Evolutionary conservation across 208 protist species (phyloP).

Genomic region (Trypanosoma melophagium): DNA sequence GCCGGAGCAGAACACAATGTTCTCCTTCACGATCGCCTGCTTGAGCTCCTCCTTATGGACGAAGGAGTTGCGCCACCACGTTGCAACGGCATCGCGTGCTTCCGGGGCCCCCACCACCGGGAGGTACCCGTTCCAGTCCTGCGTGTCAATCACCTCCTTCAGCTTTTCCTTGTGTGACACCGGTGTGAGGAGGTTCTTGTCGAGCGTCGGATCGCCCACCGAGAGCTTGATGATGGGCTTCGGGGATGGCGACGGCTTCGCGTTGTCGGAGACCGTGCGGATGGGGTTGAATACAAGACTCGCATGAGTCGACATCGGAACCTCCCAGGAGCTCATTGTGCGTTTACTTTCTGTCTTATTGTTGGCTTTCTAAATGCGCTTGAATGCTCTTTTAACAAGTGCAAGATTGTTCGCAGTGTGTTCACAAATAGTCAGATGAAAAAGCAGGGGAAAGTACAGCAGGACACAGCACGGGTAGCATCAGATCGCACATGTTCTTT

Average conservation of each 20-base stretch:
- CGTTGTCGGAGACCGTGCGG: not conserved
- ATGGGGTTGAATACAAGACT: conserved; percentile 10
- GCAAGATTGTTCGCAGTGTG: too few species aligned
- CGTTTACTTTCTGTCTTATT: too few species aligned
- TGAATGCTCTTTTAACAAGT: too few species aligned
- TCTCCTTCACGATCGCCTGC: conserved; percentile 26
- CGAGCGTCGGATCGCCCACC: conserved; percentile 61
- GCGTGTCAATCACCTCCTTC: conserved; percentile 29
- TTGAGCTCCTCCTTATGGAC: conserved; percentile 20
- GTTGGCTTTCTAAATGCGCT: too few species aligned
- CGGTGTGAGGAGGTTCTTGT: conserved; percentile 63
- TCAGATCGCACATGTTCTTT: too few species aligned
- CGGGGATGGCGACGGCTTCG: conserved; percentile 2
- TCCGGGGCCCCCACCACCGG: conserved; percentile 33
- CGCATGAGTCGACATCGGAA: conserved; percentile 20
- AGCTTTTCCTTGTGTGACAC: conserved; percentile 38
- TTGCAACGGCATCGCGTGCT: conserved; percentile 48
- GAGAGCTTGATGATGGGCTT: conserved; percentile 63
- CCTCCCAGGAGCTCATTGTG: conserved; percentile 4
- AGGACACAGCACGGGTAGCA: too few species aligned
- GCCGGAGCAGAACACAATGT: conserved; percentile 83
- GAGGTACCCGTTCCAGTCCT: conserved; percentile 61
- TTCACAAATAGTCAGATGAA: too few species aligned
- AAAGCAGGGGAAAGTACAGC: too few species aligned
- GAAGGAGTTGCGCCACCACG: conserved; percentile 32